A percentile compares a stretch with the other conserved stretches of the same genome.
Conservation (phyloP, 2,329 filamentous ascomycete genomes). For the Microsporum ferrugineum region DNA sequence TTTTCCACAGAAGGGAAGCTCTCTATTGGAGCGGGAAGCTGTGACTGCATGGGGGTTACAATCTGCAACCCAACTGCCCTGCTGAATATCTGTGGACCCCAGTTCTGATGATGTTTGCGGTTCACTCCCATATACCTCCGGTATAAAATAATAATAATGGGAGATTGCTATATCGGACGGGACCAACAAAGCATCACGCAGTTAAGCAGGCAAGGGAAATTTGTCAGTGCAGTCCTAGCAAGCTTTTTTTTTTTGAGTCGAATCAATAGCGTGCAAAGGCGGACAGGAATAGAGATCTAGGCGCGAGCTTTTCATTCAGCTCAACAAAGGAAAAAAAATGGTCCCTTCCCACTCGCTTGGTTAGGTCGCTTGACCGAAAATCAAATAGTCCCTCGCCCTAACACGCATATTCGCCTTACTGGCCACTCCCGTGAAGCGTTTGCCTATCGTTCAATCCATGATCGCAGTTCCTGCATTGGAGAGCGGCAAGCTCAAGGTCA, state of each 20-base stretch:
- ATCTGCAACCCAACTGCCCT: not conserved
- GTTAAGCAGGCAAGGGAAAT: not conserved
- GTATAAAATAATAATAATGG: not conserved
- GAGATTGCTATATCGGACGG: not conserved
- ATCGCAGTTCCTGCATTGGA: not conserved
- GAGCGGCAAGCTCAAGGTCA: not conserved
- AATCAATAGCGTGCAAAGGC: not conserved
- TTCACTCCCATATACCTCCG: not conserved
- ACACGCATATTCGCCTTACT: not conserved
- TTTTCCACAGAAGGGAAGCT: not conserved
- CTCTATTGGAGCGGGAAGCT: not conserved
- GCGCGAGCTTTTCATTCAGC: not conserved
- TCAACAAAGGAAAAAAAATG: not conserved
- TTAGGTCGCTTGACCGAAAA: not conserved
- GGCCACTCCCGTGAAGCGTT: not conserved
- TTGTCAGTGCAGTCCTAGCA: not conserved
- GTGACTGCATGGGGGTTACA: not conserved
- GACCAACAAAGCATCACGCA: not conserved
- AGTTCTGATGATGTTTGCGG: not conserved
- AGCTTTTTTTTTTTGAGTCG: not conserved
- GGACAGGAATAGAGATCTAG: not conserved
- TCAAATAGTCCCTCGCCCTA: not conserved
- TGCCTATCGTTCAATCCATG: not conserved
- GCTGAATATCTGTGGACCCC: conserved; percentile 1
- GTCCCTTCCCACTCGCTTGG: not conserved